A percentile compares a stretch with the other conserved stretches of the same genome.
Evolutionary conservation across 2,329 filamentous ascomycete species (phyloP).

Genomic region (Capronia coronata): DNA sequence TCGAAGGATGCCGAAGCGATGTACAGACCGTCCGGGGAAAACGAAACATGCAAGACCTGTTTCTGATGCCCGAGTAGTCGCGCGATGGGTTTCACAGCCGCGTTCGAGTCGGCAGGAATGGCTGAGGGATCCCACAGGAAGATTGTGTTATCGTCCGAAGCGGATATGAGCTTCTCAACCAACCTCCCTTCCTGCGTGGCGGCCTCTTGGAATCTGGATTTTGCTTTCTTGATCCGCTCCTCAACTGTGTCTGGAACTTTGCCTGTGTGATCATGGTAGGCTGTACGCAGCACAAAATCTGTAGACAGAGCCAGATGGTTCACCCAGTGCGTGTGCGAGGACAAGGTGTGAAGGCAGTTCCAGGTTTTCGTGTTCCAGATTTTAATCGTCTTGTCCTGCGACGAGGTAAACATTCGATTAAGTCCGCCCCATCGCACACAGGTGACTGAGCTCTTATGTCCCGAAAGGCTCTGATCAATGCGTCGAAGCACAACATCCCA

Average conservation of each 20-base stretch:
- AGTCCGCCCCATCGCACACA: conserved; percentile 95
- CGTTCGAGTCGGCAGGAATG: conserved; percentile 29
- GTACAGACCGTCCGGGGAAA: conserved; percentile 80
- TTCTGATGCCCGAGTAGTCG: conserved; percentile 91
- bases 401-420: conserved; percentile 73
- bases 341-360: conserved; percentile 70
- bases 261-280: conserved; percentile 76
- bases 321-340: conserved; percentile 84
- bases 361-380: conserved; percentile 80
- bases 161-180: conserved; percentile 78
- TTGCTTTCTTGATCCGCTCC: conserved; percentile 67
- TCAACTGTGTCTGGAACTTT: conserved; percentile 62
- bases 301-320: conserved; percentile 92
- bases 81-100: conserved; percentile 75
- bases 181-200: conserved; percentile 69
- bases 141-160: conserved; percentile 93
- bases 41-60: conserved; percentile 90
- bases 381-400: conserved; percentile 86
- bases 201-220: conserved; percentile 76
- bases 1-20: conserved; percentile 89
- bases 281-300: conserved; percentile 79
- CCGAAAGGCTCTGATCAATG: conserved; percentile 75
- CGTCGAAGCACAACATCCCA: conserved; percentile 75
- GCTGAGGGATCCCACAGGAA: conserved; percentile 80
- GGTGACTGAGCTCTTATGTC: conserved; percentile 81